phyloP scores from a whole-genome alignment of 768 basidiomycete genomes.

The Lactifluus subvellereus region DNA sequence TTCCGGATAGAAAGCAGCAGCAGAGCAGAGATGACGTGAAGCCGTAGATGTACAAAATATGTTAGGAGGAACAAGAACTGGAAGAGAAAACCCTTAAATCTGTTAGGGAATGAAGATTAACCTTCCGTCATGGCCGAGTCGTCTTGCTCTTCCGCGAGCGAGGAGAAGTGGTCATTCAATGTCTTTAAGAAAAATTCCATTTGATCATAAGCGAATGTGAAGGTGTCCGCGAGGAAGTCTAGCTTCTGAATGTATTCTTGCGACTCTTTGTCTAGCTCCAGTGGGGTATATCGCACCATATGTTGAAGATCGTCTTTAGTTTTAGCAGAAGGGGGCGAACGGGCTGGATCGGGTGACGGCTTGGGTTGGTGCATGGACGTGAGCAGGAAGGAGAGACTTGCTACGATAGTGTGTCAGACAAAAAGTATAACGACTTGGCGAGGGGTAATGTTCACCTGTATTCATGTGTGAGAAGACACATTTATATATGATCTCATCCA shows the following conservation, averaged over 20 bases:
- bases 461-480: conserved; percentile 56
- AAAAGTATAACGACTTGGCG: background rate
- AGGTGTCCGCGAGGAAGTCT: conserved; percentile 54
- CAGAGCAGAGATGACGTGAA: conserved; percentile 7
- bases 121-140: conserved; percentile 30
- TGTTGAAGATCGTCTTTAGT: conserved; percentile 38
- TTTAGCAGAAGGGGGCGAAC: conserved; percentile 29
- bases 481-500: conserved; percentile 56
- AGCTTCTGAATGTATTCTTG: conserved; percentile 51
- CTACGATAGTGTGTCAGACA: conserved; percentile 1
- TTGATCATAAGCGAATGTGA: conserved; percentile 66
- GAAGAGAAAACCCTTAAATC: background rate
- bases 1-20: conserved; percentile 13
- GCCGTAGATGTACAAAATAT: conserved; percentile 16
- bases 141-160: conserved; percentile 32
- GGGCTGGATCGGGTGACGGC: conserved; percentile 29
- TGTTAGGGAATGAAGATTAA: conserved; percentile 11
- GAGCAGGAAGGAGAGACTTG: conserved; percentile 42
- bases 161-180: conserved; percentile 45
- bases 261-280: conserved; percentile 56
- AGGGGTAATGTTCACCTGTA: background rate
- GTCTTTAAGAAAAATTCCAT: conserved; percentile 62
- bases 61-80: background rate
- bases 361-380: conserved; percentile 17
- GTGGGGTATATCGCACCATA: conserved; percentile 57